These are phyloP conservation scores for Cutaneotrichosporon sp. DNA, from an alignment of 1,284 basidiomycete genomes.

Conservation along the genomic window DNA sequence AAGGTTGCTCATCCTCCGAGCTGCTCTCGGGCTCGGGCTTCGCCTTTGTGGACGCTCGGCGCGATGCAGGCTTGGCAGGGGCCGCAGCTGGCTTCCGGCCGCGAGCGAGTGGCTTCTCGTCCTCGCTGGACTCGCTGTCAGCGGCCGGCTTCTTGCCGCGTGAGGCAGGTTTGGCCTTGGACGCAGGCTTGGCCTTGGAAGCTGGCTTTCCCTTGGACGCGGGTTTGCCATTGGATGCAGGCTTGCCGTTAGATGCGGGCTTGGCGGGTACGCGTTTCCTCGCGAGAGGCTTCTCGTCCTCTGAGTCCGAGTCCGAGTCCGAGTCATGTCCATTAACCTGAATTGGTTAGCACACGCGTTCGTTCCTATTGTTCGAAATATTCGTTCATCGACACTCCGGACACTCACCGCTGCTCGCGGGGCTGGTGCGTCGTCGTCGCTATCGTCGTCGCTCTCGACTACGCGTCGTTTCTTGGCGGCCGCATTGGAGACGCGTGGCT, in stretches of 20 bases:
- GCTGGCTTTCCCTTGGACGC: conserved; percentile 13
- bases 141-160: conserved; percentile 34
- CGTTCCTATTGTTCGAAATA: conserved; percentile 11
- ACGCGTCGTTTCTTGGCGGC: conserved; percentile 41
- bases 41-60: conserved; percentile 15
- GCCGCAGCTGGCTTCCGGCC: conserved; percentile 15
- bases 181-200: no score
- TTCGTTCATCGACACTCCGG: background rate
- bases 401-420: conserved; percentile 26
- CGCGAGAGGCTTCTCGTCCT: conserved; percentile 68
- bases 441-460: conserved; percentile 39
- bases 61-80: conserved; percentile 20
- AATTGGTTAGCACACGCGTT: background rate
- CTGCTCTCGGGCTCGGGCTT: conserved; percentile 61
- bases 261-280: conserved; percentile 56
- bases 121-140: conserved; percentile 20
- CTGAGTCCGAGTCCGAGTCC: conserved; percentile 28
- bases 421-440: conserved; percentile 29
- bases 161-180: conserved; percentile 47
- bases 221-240: conserved; percentile 22
- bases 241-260: conserved; percentile 52
- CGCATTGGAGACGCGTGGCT: conserved; percentile 24
- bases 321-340: conserved; percentile 21
- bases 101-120: conserved; percentile 25
- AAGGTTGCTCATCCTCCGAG: conserved; percentile 47